These are phyloP conservation scores for Corniculantispora saksenae DNA, from an alignment of 2,329 filamentous ascomycete species.

Conservation along the genomic window DNA sequence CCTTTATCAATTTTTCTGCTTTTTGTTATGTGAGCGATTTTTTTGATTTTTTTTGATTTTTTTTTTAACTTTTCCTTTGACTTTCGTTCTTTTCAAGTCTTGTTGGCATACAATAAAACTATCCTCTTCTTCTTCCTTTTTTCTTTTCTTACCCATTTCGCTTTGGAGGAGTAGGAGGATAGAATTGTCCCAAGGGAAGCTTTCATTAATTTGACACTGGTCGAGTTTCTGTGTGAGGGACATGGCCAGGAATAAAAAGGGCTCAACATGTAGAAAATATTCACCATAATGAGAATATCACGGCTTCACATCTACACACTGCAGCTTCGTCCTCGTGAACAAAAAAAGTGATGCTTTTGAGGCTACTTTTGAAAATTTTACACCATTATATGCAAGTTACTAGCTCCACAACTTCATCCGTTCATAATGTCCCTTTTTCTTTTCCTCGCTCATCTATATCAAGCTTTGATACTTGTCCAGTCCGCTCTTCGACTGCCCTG, in stretches of 20 bases:
- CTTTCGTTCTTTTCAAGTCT: not conserved
- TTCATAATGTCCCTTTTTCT: not conserved
- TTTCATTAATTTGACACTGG: too few species aligned
- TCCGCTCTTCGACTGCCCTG: conserved; percentile 47
- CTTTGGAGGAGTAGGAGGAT: not conserved
- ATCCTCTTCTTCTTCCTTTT: not conserved
- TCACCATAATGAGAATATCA: not conserved
- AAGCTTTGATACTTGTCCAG: conserved; percentile 70
- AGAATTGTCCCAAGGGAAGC: not conserved
- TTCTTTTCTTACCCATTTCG: not conserved
- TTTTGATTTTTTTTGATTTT: not conserved
- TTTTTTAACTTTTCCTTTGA: not conserved
- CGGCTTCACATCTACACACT: too few species aligned
- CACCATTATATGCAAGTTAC: not conserved
- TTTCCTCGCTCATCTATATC: conserved; percentile 47
- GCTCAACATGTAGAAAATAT: not conserved
- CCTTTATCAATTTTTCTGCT: not conserved
- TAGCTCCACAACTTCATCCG: not conserved
- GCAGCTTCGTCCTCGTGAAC: not conserved
- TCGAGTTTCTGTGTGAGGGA: too few species aligned
- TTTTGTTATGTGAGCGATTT: not conserved
- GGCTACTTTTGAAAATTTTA: not conserved
- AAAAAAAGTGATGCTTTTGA: not conserved
- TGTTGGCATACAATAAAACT: not conserved
- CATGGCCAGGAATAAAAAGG: too few species aligned